A percentile compares a stretch with the other conserved stretches of the same genome.
Conservation (phyloP, 805 yeast genomes). For the Candida easanensis region DNA sequence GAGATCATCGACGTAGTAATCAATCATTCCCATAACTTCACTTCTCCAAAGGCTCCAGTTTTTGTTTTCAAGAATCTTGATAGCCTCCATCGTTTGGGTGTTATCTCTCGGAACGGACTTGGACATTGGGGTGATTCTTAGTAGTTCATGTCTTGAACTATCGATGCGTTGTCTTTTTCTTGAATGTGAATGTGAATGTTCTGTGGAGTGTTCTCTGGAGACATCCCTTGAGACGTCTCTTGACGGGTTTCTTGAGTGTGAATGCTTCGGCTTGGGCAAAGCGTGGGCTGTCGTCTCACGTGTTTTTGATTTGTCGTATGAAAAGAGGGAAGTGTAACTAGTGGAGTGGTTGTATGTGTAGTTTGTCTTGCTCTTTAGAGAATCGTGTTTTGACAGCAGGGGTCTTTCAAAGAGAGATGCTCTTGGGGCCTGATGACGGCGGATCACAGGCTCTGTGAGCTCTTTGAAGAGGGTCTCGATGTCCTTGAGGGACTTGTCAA, state of each 20-base stretch:
- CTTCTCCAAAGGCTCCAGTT: slow-evolving; percentile 12
- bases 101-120: background rate
- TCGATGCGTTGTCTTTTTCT: no score
- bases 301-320: slow-evolving; percentile 4
- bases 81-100: background rate
- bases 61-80: background rate
- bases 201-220: no score
- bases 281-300: no score
- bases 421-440: background rate
- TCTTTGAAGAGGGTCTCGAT: slow-evolving; percentile 8
- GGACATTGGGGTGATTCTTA: background rate
- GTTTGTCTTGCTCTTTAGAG: no score
- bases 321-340: slow-evolving; percentile 10
- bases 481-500: slow-evolving; percentile 8
- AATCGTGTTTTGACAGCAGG: background rate
- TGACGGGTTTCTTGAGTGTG: no score
- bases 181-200: no score
- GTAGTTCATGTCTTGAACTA: background rate
- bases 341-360: slow-evolving; percentile 4
- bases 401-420: slow-evolving; percentile 6
- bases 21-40: slow-evolving; percentile 13
- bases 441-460: background rate
- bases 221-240: no score
- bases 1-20: slow-evolving; percentile 11
- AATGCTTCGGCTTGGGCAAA: no score